Evolutionary conservation across 2,329 filamentous ascomycete species (phyloP).

Genomic region (Zymoseptoria tritici): DNA sequence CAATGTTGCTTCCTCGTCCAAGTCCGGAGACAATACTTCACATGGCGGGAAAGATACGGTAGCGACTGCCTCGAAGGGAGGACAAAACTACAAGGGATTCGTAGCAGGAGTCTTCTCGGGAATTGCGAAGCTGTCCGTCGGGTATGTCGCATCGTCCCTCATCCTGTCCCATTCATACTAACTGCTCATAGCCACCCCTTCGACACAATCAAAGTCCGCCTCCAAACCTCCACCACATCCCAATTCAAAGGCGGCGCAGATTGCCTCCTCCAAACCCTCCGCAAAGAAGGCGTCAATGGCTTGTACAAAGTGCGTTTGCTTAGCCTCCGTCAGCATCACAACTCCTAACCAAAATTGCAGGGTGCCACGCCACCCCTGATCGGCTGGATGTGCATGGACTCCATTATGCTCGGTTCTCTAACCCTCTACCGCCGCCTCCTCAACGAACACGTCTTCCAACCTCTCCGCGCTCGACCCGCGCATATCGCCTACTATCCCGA

Average conservation of each 20-base stretch:
- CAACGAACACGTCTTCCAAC: conserved; percentile 68
- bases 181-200: conserved; percentile 58
- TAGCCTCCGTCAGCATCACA: not conserved
- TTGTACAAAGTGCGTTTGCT: conserved; percentile 72
- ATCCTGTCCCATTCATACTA: not conserved
- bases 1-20: conserved; percentile 15
- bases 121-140: conserved; percentile 68
- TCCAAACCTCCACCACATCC: conserved; percentile 72
- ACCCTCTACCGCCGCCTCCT: conserved; percentile 82
- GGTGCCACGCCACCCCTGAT: conserved; percentile 68
- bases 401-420: conserved; percentile 81
- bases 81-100: conserved; percentile 80
- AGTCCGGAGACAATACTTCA: conserved; percentile 8
- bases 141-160: conserved; percentile 45
- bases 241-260: conserved; percentile 83
- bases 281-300: conserved; percentile 74
- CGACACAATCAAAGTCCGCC: conserved; percentile 92
- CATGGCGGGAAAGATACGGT: conserved; percentile 13
- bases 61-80: conserved; percentile 16
- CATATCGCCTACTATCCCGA: conserved; percentile 21
- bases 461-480: conserved; percentile 29
- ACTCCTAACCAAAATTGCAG: not conserved
- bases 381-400: conserved; percentile 99
- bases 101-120: conserved; percentile 94
- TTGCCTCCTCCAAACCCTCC: conserved; percentile 75